phyloP scores from a whole-genome alignment of 805 yeast species.

The Candida nitratophila region DNA sequence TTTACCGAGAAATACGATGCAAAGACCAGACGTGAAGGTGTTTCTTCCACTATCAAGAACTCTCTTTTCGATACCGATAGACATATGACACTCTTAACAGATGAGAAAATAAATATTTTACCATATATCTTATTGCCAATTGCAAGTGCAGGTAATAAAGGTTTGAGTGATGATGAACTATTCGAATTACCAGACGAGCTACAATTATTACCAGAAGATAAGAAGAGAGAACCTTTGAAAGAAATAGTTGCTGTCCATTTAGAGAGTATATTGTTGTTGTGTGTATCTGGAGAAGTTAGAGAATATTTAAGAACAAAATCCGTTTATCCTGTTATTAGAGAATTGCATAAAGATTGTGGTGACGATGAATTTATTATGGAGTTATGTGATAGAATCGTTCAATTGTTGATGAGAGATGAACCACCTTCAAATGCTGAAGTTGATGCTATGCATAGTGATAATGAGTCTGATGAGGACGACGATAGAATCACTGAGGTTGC shows the following conservation, averaged over 20 bases:
- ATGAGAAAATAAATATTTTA: constrained; percentile 61
- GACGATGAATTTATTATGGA: constrained; percentile 43
- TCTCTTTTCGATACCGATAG: constrained; percentile 71
- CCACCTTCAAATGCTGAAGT: constrained; percentile 37
- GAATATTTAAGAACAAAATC: constrained; percentile 73
- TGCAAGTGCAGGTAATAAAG: constrained; percentile 49
- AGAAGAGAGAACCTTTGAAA: constrained; percentile 64
- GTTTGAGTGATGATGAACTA: constrained; percentile 76
- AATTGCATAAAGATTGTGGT: constrained; percentile 58
- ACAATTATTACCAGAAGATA: constrained; percentile 70
- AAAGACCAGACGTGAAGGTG: constrained; percentile 81
- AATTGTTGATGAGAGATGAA: constrained; percentile 91
- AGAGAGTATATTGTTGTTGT: constrained; percentile 72
- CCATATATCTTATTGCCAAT: constrained; percentile 81
- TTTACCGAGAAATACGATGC: constrained; percentile 79
- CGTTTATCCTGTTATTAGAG: constrained; percentile 82
- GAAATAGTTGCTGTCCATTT: constrained; percentile 65
- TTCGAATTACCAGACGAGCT: constrained; percentile 84
- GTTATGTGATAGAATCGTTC: constrained; percentile 77
- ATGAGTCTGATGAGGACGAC: constrained; percentile 42
- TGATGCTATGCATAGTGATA: constrained; percentile 39
- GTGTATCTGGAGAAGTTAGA: constrained; percentile 69
- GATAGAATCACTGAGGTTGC: constrained; percentile 48
- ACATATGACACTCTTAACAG: constrained; percentile 54
- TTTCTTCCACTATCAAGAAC: constrained; percentile 87